Base-by-base conservation (phyloP, 306 rosid genomes). In the Rosa chinensis region DNA sequence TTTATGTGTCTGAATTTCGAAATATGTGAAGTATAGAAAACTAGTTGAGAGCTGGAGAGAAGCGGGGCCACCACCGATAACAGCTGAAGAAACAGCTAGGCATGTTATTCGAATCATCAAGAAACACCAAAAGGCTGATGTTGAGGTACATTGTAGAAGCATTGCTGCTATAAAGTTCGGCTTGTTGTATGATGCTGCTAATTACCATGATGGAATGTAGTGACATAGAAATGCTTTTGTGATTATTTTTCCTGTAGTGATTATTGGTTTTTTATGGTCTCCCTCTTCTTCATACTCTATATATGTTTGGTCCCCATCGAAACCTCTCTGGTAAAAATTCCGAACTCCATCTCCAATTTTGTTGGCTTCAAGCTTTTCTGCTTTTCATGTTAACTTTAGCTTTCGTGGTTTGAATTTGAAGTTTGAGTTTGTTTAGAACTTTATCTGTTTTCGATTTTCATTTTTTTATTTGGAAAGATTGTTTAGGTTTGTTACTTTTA, bases 21-120 rank as follows among this genome's bases (percentile, higher is more conserved):
- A n/a, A 12, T 25, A 0, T 42, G 20, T 87, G 83, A 89, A 95
- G 99, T 91, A 91, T 78, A 83, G 92, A 95, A 95, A 93, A 89
- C 82, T 95, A 83, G 74, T 72, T 11, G 91, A 86, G 79, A 91
- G 92, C 59, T 91, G 98, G 99, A 88, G 77, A 70, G 89, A 88
- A 76, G 78, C 89, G 53, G 85, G 85, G 78, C 94, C 94, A 8
- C 91, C 97, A 75, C 99, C 99, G 13, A 86, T 20, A 76, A 91
- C 94, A 18, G 85, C 98, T 23, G 94, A 95, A 74, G 99, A 91
- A 82, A 89, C 93, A 55, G 67, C 97, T 63, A 86, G 93, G 67
- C 92, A 91, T 80, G 83, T 95, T 50, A 84, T 88, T 82, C 85
- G 71, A 76, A 91, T 96, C 13, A 84, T 95, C 72, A 90, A 89